phyloP scores from a whole-genome alignment of 2,329 filamentous ascomycete species.

The Nothopassalora personata region DNA sequence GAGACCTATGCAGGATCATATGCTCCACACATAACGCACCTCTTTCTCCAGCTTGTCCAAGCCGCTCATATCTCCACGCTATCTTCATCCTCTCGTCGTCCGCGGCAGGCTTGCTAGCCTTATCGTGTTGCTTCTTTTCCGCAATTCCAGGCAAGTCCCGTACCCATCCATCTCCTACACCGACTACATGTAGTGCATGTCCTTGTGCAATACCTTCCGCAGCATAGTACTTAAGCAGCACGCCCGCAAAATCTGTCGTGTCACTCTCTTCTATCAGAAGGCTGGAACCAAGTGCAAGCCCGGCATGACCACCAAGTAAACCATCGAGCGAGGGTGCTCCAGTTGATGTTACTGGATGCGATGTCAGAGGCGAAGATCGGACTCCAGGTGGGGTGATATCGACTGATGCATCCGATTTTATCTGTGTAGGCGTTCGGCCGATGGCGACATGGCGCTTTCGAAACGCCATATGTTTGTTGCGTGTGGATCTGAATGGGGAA shows the following conservation, averaged over 20 bases:
- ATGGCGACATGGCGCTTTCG: slow-evolving; percentile 22
- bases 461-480: slow-evolving; percentile 17
- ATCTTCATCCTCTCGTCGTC: slow-evolving; percentile 87
- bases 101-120: slow-evolving; percentile 35
- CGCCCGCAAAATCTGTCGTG: slow-evolving; percentile 87
- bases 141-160: slow-evolving; percentile 73
- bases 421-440: slow-evolving; percentile 5
- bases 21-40: slow-evolving; percentile 46
- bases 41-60: slow-evolving; percentile 66
- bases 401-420: background rate
- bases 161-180: slow-evolving; percentile 72
- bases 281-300: slow-evolving; percentile 73
- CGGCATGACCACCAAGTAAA: slow-evolving; percentile 78
- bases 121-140: slow-evolving; percentile 36
- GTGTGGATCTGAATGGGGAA: no score
- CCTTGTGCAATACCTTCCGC: slow-evolving; percentile 90
- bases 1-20: slow-evolving; percentile 12
- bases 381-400: slow-evolving; percentile 46
- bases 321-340: slow-evolving; percentile 81
- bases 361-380: slow-evolving; percentile 82
- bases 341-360: slow-evolving; percentile 82
- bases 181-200: slow-evolving; percentile 81
- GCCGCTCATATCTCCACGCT: slow-evolving; percentile 89
- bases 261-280: slow-evolving; percentile 81
- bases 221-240: slow-evolving; percentile 80